phyloP scores from a whole-genome alignment of 352 stramenopile species.

The Elongisporangium anandrum region DNA sequence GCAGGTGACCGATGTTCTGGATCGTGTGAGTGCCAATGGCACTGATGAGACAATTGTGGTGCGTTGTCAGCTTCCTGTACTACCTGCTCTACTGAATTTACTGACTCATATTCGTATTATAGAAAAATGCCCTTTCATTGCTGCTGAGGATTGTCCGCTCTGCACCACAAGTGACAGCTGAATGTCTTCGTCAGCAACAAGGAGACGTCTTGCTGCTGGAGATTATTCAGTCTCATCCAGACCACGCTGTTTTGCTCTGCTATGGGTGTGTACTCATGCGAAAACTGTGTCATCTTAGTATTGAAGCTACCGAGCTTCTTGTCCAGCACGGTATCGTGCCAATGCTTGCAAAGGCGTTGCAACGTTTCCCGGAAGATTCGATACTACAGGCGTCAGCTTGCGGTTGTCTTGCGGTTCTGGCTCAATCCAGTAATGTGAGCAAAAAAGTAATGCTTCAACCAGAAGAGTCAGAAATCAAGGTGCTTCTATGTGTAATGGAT shows the following conservation, averaged over 20 bases:
- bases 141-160: conserved; percentile 58
- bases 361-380: conserved; percentile 55
- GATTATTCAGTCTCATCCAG: conserved; percentile 48
- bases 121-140: conserved; percentile 70
- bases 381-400: conserved; percentile 67
- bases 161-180: conserved; percentile 57
- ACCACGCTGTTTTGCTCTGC: conserved; percentile 67
- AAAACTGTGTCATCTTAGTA: conserved; percentile 68
- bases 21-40: conserved; percentile 27
- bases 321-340: conserved; percentile 54
- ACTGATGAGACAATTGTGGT: conserved; percentile 18
- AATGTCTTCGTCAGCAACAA: conserved; percentile 56
- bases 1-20: conserved; percentile 46
- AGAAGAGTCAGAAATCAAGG: background rate
- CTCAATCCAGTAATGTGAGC: conserved; percentile 49
- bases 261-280: conserved; percentile 74
- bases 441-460: conserved; percentile 51
- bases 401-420: conserved; percentile 51
- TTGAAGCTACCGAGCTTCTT: conserved; percentile 59
- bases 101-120: background rate
- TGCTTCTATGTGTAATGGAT: background rate
- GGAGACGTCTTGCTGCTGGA: conserved; percentile 52
- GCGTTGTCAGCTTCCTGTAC: background rate
- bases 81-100: conserved; percentile 1
- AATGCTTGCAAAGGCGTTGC: conserved; percentile 37